These are phyloP conservation scores for Mariannaea sp. DNA, from an alignment of 2,329 filamentous ascomycete genomes.

Conservation along the genomic window DNA sequence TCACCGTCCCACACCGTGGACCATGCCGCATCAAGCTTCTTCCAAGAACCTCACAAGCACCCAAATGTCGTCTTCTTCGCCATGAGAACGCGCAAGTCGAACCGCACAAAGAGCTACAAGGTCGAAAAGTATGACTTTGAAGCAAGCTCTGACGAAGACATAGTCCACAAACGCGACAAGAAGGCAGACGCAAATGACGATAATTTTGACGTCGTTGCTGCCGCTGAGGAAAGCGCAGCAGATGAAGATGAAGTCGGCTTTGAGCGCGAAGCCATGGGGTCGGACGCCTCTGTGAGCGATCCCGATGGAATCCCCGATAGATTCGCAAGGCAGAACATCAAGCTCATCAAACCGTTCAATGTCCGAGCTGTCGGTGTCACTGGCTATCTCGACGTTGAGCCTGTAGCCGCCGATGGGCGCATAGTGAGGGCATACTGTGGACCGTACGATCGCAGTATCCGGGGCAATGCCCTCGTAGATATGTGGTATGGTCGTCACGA, in stretches of 20 bases:
- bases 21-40: constrained; percentile 2
- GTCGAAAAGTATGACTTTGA: constrained; percentile 45
- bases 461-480: constrained; percentile 43
- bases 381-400: constrained; percentile 42
- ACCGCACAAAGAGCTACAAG: constrained; percentile 43
- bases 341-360: constrained; percentile 31
- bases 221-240: constrained; percentile 38
- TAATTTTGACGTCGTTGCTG: constrained; percentile 40
- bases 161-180: constrained; percentile 24
- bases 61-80: constrained; percentile 8
- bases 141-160: constrained; percentile 40
- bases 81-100: constrained; percentile 47
- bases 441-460: constrained; percentile 42
- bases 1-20: neutral
- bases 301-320: constrained; percentile 40
- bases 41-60: constrained; percentile 6
- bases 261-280: constrained; percentile 40
- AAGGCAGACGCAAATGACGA: constrained; percentile 35
- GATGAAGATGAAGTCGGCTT: constrained; percentile 43
- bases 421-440: constrained; percentile 43
- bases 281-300: constrained; percentile 31
- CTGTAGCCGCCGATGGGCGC: constrained; percentile 41
- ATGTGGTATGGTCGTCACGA: constrained; percentile 50
- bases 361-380: constrained; percentile 29
- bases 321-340: constrained; percentile 35